These are phyloP conservation scores for Lodderomyces metapsilosis DNA, from an alignment of 1,139 yeast species.

Conservation along the genomic window DNA sequence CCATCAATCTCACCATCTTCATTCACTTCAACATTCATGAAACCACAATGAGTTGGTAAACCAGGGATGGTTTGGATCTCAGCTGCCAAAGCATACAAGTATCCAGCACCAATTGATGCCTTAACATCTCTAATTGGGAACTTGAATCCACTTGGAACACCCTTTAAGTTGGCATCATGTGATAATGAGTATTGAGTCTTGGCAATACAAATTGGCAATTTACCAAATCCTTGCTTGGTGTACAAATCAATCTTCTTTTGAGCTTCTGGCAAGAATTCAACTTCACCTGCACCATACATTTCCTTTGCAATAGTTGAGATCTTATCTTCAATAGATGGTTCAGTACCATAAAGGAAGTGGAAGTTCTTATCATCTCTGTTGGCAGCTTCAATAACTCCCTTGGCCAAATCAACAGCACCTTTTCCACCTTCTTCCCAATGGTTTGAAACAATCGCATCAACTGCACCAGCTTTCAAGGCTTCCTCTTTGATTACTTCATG, in stretches of 20 bases:
- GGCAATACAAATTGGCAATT: conserved; percentile 94
- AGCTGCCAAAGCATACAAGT: conserved; percentile 93
- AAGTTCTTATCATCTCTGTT: conserved; percentile 52
- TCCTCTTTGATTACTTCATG: conserved; percentile 81
- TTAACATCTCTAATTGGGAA: conserved; percentile 94
- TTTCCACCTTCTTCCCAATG: conserved; percentile 99
- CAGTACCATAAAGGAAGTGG: conserved; percentile 71
- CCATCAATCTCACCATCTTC: conserved; percentile 95
- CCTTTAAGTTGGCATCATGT: conserved; percentile 90
- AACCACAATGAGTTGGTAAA: conserved; percentile 93
- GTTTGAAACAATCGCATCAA: conserved; percentile 88
- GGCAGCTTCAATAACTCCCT: conserved; percentile 79
- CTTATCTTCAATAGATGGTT: conserved; percentile 76
- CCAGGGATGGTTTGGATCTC: conserved; percentile 98
- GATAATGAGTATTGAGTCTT: conserved; percentile 96
- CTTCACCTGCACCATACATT: conserved; percentile 93
- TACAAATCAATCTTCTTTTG: conserved; percentile 79
- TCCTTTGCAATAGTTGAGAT: conserved; percentile 78
- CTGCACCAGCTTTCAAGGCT: conserved; percentile 90
- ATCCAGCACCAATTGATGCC: conserved; percentile 96
- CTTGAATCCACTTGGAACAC: conserved; percentile 91
- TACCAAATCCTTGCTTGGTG: conserved; percentile 86
- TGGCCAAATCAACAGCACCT: conserved; percentile 87
- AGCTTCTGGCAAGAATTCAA: conserved; percentile 85
- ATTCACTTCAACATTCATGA: conserved; percentile 94